These are phyloP conservation scores for Boletus sp. DNA, from an alignment of 1,284 basidiomycete genomes.

Conservation along the genomic window DNA sequence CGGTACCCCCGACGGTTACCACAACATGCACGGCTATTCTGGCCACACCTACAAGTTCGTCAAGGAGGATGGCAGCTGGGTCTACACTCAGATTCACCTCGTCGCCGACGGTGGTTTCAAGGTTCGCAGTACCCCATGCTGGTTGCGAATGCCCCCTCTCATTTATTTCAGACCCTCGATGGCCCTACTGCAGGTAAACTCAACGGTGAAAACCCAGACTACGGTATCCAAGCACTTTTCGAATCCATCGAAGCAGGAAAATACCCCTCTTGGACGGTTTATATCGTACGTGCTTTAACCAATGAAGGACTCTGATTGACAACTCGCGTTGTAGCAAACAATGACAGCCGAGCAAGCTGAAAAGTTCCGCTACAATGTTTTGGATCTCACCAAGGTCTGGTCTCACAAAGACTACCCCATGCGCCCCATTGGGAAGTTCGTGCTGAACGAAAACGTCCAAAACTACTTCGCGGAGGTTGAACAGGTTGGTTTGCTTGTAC, in stretches of 20 bases:
- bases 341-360: slow-evolving; percentile 92
- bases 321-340: slow-evolving; percentile 57
- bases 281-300: slow-evolving; percentile 46
- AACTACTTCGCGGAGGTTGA: slow-evolving; percentile 89
- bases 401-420: slow-evolving; percentile 83
- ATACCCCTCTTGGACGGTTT: slow-evolving; percentile 77
- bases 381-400: slow-evolving; percentile 92
- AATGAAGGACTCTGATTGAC: background rate
- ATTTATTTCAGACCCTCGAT: slow-evolving; percentile 51
- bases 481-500: slow-evolving; percentile 46
- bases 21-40: slow-evolving; percentile 85
- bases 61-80: slow-evolving; percentile 77
- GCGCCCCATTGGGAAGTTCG: slow-evolving; percentile 79
- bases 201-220: slow-evolving; percentile 78
- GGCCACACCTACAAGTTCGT: slow-evolving; percentile 92
- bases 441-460: slow-evolving; percentile 80
- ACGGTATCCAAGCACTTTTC: slow-evolving; percentile 74
- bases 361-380: slow-evolving; percentile 81
- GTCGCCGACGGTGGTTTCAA: slow-evolving; percentile 76
- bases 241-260: slow-evolving; percentile 76
- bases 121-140: slow-evolving; percentile 32
- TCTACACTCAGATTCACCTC: slow-evolving; percentile 82
- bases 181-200: slow-evolving; percentile 51
- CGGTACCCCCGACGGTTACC: slow-evolving; percentile 83
- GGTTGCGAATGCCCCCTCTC: background rate